Percentiles rank a stretch among this genome's conserved stretches.
phyloP scores from a whole-genome alignment of 768 basidiomycete species.

The Erythrobasidium yunnanense region DNA sequence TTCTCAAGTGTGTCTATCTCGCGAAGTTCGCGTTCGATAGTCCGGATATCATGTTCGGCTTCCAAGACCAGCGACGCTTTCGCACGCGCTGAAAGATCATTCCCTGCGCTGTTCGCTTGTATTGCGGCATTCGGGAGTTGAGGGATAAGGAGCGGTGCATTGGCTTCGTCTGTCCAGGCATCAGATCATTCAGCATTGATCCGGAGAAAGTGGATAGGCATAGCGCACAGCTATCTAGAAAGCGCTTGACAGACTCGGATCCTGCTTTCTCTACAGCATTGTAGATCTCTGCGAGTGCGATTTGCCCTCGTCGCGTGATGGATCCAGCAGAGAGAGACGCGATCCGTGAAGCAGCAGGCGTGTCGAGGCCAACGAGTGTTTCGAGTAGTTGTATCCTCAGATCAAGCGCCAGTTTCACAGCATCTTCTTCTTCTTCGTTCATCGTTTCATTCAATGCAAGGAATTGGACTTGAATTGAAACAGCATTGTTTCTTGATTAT shows the following conservation, averaged over 20 bases:
- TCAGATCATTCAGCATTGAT: not conserved
- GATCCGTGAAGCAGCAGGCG: not conserved
- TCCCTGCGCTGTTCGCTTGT: not conserved
- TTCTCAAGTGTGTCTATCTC: constrained; percentile 30
- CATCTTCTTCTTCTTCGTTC: not conserved
- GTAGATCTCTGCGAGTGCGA: constrained; percentile 16
- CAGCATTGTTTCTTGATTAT: not conserved
- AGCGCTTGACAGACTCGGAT: constrained; percentile 31
- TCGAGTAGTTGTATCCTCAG: constrained; percentile 36
- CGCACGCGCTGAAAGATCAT: constrained; percentile 13
- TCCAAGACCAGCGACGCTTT: constrained; percentile 34
- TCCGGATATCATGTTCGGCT: constrained; percentile 29
- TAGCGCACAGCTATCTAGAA: constrained; percentile 32
- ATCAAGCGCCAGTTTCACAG: constrained; percentile 27
- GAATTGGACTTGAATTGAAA: not conserved
- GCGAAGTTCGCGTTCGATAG: constrained; percentile 33
- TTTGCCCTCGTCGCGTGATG: constrained; percentile 17
- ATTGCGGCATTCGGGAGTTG: not conserved
- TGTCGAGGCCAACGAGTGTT: constrained; percentile 27
- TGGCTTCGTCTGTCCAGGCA: constrained; percentile 31
- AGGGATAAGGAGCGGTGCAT: constrained; percentile 30
- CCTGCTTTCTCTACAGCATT: constrained; percentile 19
- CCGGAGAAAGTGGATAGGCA: not conserved
- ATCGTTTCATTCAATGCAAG: not conserved
- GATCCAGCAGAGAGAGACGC: not conserved